Conservation (phyloP, 2,329 filamentous ascomycete genomes). For the Diplodia sapinea region DNA sequence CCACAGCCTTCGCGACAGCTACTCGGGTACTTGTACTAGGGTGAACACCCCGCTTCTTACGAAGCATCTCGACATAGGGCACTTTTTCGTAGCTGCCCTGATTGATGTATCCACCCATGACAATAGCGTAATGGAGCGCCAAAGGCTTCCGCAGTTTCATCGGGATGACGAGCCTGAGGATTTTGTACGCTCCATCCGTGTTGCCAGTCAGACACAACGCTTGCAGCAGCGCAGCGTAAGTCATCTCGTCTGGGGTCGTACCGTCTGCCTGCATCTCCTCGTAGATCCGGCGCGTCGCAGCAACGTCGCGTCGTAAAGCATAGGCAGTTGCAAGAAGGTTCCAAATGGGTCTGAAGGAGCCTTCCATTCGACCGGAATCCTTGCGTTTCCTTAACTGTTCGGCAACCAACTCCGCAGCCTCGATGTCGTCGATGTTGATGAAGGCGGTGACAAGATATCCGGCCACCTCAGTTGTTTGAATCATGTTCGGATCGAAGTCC, state of each 20-base stretch:
- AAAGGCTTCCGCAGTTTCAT: constrained; percentile 52
- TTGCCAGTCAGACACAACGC: constrained; percentile 59
- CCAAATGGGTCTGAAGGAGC: constrained; percentile 71
- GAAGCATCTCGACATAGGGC: constrained; percentile 54
- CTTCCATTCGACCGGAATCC: constrained; percentile 53
- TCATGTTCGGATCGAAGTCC: constrained; percentile 6
- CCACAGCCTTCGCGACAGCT: constrained; percentile 43
- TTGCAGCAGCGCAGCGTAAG: constrained; percentile 67
- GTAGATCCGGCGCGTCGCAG: constrained; percentile 60
- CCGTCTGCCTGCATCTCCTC: constrained; percentile 59
- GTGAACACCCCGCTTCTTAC: constrained; percentile 49
- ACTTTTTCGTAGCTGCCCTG: constrained; percentile 55
- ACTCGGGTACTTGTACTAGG: constrained; percentile 53
- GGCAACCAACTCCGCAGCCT: constrained; percentile 57
- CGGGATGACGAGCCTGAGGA: constrained; percentile 59
- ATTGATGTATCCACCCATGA: constrained; percentile 58
- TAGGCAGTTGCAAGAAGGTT: constrained; percentile 76
- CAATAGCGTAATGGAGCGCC: constrained; percentile 60
- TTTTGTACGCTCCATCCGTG: constrained; percentile 61
- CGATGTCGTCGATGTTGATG: constrained; percentile 53
- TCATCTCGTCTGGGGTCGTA: constrained; percentile 61
- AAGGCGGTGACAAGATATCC: constrained; percentile 68
- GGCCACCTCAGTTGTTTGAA: constrained; percentile 9
- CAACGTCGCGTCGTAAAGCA: constrained; percentile 66
- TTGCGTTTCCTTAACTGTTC: constrained; percentile 32